phyloP scores from a whole-genome alignment of 2,329 filamentous ascomycete genomes.

The Raffaelea deltoideospora region DNA sequence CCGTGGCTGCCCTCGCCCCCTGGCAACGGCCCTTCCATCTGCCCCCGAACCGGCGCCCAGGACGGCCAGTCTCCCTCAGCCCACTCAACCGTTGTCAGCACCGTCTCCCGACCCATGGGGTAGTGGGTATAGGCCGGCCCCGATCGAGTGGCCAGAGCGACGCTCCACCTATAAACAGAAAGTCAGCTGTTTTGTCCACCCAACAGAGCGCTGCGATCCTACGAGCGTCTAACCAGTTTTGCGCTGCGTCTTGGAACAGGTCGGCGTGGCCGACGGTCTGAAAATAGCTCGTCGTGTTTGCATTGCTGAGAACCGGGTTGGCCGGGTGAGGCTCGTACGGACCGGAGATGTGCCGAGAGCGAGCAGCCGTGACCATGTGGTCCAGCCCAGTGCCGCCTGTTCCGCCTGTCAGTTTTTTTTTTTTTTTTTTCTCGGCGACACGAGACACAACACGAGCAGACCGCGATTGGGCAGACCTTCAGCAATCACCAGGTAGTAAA shows the following conservation, averaged over 20 bases:
- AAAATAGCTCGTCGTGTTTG: slow-evolving; percentile 26
- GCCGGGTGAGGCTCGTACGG: slow-evolving; percentile 25
- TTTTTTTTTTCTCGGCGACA: neutral
- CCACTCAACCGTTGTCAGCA: slow-evolving; percentile 24
- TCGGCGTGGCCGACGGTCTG: slow-evolving; percentile 43
- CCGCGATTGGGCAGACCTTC: slow-evolving; percentile 21
- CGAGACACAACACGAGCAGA: neutral
- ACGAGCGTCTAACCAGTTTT: slow-evolving; percentile 21
- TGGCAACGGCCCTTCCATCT: slow-evolving; percentile 12
- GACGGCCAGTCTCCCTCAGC: slow-evolving; percentile 17
- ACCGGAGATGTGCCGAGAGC: slow-evolving; percentile 24
- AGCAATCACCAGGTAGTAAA: slow-evolving; percentile 37
- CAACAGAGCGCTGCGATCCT: neutral
- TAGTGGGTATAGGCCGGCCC: slow-evolving; percentile 21
- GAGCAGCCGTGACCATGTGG: slow-evolving; percentile 33
- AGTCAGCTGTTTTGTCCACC: too few species aligned
- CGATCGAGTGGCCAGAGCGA: slow-evolving; percentile 24
- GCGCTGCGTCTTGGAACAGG: slow-evolving; percentile 32
- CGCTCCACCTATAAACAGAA: slow-evolving; percentile 20
- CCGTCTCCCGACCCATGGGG: slow-evolving; percentile 28
- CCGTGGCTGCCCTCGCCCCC: too few species aligned
- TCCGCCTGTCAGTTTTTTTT: too few species aligned
- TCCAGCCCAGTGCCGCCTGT: slow-evolving; percentile 30
- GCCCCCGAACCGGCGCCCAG: slow-evolving; percentile 19
- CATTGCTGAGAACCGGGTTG: slow-evolving; percentile 31